phyloP scores from a whole-genome alignment of 805 yeast genomes.

The Metschnikowia gelsemii region DNA sequence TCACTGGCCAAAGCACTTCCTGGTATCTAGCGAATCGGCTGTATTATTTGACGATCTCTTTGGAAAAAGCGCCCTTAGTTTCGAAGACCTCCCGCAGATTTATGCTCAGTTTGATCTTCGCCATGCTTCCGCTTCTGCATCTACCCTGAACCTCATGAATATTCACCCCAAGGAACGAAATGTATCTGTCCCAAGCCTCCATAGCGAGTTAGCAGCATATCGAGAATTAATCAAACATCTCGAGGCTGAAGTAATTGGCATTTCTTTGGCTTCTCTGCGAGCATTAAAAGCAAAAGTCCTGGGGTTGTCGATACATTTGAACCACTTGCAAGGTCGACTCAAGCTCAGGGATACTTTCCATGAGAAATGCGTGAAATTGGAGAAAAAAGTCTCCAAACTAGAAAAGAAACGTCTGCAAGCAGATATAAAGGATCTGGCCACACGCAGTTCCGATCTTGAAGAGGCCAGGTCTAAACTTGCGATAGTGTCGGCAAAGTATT shows the following conservation, averaged over 20 bases:
- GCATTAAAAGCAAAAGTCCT: conserved; percentile 34
- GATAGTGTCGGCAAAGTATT: conserved; percentile 31
- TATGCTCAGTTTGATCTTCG: conserved; percentile 31
- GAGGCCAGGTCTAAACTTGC: conserved; percentile 30
- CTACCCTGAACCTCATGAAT: conserved; percentile 23
- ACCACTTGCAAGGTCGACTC: conserved; percentile 39
- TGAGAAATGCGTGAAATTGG: conserved; percentile 39
- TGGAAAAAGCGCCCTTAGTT: conserved; percentile 38
- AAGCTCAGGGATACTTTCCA: conserved; percentile 47
- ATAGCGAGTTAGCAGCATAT: conserved; percentile 28
- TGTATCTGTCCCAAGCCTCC: conserved; percentile 17
- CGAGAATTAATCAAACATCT: conserved; percentile 22
- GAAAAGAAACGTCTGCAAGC: conserved; percentile 23
- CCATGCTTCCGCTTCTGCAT: conserved; percentile 9
- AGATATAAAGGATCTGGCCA: conserved; percentile 36
- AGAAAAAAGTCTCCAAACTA: conserved; percentile 38
- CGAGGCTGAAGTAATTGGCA: conserved; percentile 15
- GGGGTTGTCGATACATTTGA: conserved; percentile 40
- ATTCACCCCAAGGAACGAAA: conserved; percentile 41
- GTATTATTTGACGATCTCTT: conserved; percentile 29
- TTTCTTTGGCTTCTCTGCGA: conserved; percentile 29
- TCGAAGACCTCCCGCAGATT: conserved; percentile 32
- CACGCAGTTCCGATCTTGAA: conserved; percentile 37
- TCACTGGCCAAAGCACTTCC: conserved; percentile 34
- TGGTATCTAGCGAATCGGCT: conserved; percentile 32